Evolutionary conservation across 2,329 filamentous ascomycete species (phyloP).

Genomic region (Tolypocladium ovalisporum): DNA sequence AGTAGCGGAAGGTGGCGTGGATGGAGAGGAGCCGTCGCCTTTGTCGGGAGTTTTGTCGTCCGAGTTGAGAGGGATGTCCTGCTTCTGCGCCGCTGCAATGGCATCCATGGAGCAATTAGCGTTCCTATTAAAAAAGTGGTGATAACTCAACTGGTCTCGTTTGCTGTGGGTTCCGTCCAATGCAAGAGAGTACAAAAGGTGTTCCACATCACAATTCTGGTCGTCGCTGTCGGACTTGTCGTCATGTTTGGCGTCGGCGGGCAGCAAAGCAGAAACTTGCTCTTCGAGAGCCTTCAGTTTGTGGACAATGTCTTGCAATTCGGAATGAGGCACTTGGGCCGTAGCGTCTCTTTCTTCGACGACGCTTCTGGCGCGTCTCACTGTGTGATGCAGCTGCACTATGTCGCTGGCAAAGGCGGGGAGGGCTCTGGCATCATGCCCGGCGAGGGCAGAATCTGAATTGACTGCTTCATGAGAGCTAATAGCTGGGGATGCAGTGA

Average conservation of each 20-base stretch:
- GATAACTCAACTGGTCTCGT: constrained; percentile 12
- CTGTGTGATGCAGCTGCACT: constrained; percentile 5
- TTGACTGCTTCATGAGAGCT: not conserved
- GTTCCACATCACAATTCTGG: constrained; percentile 6
- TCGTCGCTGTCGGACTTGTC: constrained; percentile 1
- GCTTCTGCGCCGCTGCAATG: constrained; percentile 3
- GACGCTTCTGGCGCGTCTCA: constrained; percentile 10
- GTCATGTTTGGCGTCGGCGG: constrained; percentile 1
- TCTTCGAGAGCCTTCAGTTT: constrained; percentile 16
- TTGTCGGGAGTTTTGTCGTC: not conserved
- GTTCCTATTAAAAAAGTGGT: constrained; percentile 10
- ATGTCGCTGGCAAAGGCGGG: constrained; percentile 6
- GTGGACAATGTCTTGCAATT: constrained; percentile 14
- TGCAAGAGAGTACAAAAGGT: constrained; percentile 6
- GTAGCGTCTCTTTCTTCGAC: constrained; percentile 13
- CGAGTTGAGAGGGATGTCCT: not conserved
- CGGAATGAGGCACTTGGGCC: constrained; percentile 13
- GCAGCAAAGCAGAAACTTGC: constrained; percentile 16
- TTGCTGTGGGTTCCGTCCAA: constrained; percentile 4
- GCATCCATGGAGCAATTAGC: constrained; percentile 14
- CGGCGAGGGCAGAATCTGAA: not conserved
- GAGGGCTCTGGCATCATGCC: not conserved
- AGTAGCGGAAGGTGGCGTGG: not conserved
- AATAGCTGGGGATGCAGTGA: constrained; percentile 3
- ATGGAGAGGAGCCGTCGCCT: not conserved